A percentile compares a stretch with the other conserved stretches of the same genome.
These are phyloP conservation scores for Candida neerlandica DNA, from an alignment of 1,139 yeast genomes.

Conservation along the genomic window DNA sequence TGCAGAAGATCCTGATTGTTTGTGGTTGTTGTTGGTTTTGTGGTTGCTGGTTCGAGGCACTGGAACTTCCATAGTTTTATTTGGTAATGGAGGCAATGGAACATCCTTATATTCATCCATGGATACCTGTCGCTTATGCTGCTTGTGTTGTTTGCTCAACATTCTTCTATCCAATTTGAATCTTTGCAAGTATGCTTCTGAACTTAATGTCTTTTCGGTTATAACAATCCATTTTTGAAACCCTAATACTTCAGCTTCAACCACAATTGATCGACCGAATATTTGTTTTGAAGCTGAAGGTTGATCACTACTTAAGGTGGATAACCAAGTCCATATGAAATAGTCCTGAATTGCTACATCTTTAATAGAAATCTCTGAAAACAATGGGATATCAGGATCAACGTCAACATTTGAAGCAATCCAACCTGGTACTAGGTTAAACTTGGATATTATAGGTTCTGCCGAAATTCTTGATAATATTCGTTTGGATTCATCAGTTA, in stretches of 20 bases:
- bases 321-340: conserved; percentile 90
- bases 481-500: conserved; percentile 75
- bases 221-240: conserved; percentile 84
- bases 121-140: conserved; percentile 19
- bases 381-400: conserved; percentile 38
- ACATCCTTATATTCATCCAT: conserved; percentile 25
- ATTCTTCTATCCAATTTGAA: conserved; percentile 20
- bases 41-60: not conserved
- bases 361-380: conserved; percentile 54
- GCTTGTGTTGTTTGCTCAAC: conserved; percentile 13
- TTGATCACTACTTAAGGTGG: conserved; percentile 76
- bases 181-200: conserved; percentile 41
- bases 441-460: conserved; percentile 42
- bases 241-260: conserved; percentile 71
- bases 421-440: conserved; percentile 50
- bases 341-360: conserved; percentile 81
- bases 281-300: conserved; percentile 62
- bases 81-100: conserved; percentile 37
- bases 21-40: not conserved
- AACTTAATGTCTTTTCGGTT: conserved; percentile 62
- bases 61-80: conserved; percentile 2
- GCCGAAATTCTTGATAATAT: conserved; percentile 60
- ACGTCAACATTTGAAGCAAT: conserved; percentile 21
- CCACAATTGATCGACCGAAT: conserved; percentile 80
- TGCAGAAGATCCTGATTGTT: not conserved